Evolutionary conservation across 2,329 filamentous ascomycete genomes (phyloP).

Genomic region (Thelonectria blattea): DNA sequence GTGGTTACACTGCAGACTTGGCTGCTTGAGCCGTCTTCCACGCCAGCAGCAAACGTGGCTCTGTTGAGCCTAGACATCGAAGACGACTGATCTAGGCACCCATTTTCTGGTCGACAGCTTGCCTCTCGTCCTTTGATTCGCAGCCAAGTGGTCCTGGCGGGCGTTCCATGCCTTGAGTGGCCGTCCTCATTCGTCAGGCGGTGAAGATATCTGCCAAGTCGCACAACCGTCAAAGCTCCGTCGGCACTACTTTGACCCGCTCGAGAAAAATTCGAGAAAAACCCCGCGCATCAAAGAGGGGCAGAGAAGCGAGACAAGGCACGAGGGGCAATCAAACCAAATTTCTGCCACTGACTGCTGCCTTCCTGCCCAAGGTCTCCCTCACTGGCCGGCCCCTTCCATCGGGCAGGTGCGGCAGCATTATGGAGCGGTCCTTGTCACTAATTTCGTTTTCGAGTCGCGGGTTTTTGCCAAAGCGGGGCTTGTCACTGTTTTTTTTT

Average conservation of each 20-base stretch:
- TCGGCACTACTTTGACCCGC: slow-evolving; percentile 19
- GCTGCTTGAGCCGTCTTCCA: not conserved
- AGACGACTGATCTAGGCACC: not conserved
- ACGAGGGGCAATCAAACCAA: slow-evolving; percentile 11
- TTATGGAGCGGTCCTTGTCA: not conserved
- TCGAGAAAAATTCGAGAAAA: slow-evolving; percentile 14
- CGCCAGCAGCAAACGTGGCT: not conserved
- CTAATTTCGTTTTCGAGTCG: not conserved
- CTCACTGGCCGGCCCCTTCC: not conserved
- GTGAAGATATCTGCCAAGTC: slow-evolving; percentile 2
- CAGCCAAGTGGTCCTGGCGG: no score
- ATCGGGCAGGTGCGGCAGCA: not conserved
- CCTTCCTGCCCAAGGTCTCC: slow-evolving; percentile 8
- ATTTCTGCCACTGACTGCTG: slow-evolving; percentile 1
- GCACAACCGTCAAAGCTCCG: not conserved
- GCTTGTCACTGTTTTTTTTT: slow-evolving; percentile 23
- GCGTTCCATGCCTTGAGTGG: not conserved
- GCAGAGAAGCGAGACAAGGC: not conserved
- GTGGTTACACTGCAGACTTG: slow-evolving; percentile 7
- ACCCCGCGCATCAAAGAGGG: slow-evolving; percentile 27
- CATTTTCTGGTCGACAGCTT: not conserved
- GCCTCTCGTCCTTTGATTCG: not conserved
- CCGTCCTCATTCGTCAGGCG: slow-evolving; percentile 1
- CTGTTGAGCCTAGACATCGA: not conserved
- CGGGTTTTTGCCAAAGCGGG: slow-evolving; percentile 18